Conservation (phyloP, 192 early-diverging fungal genomes). For the Rhizophagus clarus region DNA sequence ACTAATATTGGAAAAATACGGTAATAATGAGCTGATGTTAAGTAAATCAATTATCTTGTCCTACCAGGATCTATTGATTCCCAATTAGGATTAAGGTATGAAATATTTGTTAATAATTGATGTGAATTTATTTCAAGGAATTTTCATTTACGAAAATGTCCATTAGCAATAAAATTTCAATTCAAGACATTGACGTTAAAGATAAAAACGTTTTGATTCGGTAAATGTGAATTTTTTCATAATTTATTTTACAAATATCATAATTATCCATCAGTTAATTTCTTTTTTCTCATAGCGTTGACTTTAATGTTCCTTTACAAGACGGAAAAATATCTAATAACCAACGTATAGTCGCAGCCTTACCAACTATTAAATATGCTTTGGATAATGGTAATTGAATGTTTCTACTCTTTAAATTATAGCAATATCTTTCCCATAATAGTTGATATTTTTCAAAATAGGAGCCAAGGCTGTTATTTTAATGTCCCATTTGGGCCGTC, state of each 20-base stretch:
- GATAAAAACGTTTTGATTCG: slow-evolving; percentile 92
- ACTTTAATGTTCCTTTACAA: slow-evolving; percentile 99
- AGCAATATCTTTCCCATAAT: background rate
- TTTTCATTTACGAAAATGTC: slow-evolving; percentile 45
- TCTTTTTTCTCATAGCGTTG: slow-evolving; percentile 63
- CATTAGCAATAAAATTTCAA: slow-evolving; percentile 81
- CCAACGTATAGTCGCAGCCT: slow-evolving; percentile 91
- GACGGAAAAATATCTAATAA: slow-evolving; percentile 94
- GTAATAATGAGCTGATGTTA: too few species aligned
- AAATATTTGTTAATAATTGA: too few species aligned
- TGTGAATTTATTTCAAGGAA: too few species aligned
- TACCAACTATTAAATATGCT: slow-evolving; percentile 93
- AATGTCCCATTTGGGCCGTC: slow-evolving; percentile 97
- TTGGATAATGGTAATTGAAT: slow-evolving; percentile 72
- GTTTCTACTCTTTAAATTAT: background rate
- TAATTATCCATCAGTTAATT: slow-evolving; percentile 15
- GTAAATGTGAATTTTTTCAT: slow-evolving; percentile 39
- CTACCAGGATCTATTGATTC: too few species aligned
- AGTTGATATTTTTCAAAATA: slow-evolving; percentile 25
- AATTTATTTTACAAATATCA: slow-evolving; percentile 7
- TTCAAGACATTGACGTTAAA: slow-evolving; percentile 81
- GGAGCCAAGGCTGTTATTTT: slow-evolving; percentile 88
- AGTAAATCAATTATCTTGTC: too few species aligned
- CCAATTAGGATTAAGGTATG: too few species aligned
- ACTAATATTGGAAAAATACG: too few species aligned